Percentiles rank a stretch among this genome's conserved stretches.
Evolutionary conservation across 1,284 basidiomycete genomes (phyloP).

Genomic region (Termitomyces sp.): DNA sequence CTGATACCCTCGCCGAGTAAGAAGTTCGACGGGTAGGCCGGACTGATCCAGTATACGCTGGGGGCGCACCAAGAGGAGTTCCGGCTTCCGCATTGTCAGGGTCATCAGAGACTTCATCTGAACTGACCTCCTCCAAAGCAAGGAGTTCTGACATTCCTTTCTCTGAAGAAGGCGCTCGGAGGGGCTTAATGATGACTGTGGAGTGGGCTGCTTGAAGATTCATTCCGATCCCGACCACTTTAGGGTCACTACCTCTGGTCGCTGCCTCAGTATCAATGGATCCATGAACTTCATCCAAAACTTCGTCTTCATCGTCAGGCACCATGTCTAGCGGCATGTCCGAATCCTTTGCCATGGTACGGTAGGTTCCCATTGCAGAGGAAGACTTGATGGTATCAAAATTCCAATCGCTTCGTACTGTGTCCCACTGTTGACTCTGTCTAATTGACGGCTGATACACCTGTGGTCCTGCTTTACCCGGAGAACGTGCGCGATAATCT

Average conservation of each 20-base stretch:
- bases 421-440: slow-evolving; percentile 64
- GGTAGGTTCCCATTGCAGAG: slow-evolving; percentile 69
- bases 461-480: slow-evolving; percentile 47
- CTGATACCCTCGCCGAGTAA: slow-evolving; percentile 66
- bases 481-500: slow-evolving; percentile 58
- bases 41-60: slow-evolving; percentile 56
- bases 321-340: slow-evolving; percentile 51
- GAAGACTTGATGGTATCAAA: slow-evolving; percentile 85
- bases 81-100: slow-evolving; percentile 27
- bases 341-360: slow-evolving; percentile 62
- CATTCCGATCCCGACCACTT: slow-evolving; percentile 41
- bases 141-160: slow-evolving; percentile 41
- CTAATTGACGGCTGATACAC: slow-evolving; percentile 52
- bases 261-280: slow-evolving; percentile 56
- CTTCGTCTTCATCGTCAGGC: slow-evolving; percentile 41
- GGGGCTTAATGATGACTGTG: slow-evolving; percentile 61
- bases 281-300: slow-evolving; percentile 41
- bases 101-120: slow-evolving; percentile 36
- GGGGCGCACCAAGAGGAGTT: slow-evolving; percentile 47
- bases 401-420: slow-evolving; percentile 89
- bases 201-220: slow-evolving; percentile 58
- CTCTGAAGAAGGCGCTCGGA: slow-evolving; percentile 27
- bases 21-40: slow-evolving; percentile 59
- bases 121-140: slow-evolving; percentile 27
- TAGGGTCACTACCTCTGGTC: slow-evolving; percentile 59